phyloP scores from a whole-genome alignment of 2,329 filamentous ascomycete species.

The Alternaria consortialis region DNA sequence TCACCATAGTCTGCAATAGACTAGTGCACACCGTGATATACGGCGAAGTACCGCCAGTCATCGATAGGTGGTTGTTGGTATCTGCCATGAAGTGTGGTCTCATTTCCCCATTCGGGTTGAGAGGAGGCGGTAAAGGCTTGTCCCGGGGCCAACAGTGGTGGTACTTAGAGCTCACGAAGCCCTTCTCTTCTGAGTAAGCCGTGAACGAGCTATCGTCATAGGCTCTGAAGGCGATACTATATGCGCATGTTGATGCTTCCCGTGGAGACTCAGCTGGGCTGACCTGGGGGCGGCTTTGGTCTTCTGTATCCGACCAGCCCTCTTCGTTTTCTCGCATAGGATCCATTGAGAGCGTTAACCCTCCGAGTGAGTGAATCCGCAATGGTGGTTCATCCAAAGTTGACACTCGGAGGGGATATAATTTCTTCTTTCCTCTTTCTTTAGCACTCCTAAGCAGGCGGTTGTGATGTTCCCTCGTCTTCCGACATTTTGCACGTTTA shows the following conservation, averaged over 20 bases:
- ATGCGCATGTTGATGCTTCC: neutral
- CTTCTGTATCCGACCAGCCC: neutral
- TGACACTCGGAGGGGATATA: neutral
- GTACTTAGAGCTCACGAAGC: slow-evolving; percentile 13
- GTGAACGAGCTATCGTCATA: slow-evolving; percentile 18
- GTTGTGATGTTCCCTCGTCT: slow-evolving; percentile 7
- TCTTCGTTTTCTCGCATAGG: neutral
- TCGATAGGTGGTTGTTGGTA: slow-evolving; percentile 6
- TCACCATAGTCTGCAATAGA: slow-evolving; percentile 10
- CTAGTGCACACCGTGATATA: slow-evolving; percentile 16
- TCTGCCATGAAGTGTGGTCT: neutral
- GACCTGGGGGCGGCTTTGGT: neutral
- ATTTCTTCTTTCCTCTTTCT: neutral
- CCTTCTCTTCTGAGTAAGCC: slow-evolving; percentile 3
- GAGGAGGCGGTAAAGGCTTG: slow-evolving; percentile 2
- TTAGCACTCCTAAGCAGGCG: neutral
- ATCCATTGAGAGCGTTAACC: neutral
- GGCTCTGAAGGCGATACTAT: slow-evolving; percentile 8
- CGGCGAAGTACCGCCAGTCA: slow-evolving; percentile 8
- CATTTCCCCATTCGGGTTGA: slow-evolving; percentile 8
- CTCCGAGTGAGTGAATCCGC: neutral
- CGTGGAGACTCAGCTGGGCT: neutral
- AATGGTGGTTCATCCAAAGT: neutral
- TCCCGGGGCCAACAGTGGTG: neutral
- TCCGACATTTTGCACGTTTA: slow-evolving; percentile 1